phyloP scores from a whole-genome alignment of 2,329 filamentous ascomycete species.

The Exophiala phaeomuriformis region DNA sequence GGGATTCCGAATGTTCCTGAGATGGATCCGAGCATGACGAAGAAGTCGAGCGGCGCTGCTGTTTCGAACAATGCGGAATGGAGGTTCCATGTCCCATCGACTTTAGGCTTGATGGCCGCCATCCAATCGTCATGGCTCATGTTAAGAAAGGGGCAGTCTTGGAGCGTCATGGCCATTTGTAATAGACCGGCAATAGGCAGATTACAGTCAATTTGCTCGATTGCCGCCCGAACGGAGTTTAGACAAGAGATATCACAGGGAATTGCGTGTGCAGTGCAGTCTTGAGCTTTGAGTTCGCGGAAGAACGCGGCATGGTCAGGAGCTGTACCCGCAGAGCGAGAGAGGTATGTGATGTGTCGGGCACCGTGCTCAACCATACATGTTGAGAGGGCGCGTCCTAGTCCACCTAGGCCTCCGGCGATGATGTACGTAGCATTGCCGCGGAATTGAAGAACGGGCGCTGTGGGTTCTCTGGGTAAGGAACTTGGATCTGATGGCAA shows the following conservation, averaged over 20 bases:
- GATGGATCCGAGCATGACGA: constrained; percentile 36
- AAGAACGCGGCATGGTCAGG: not conserved
- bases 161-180: not conserved
- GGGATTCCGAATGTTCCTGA: constrained; percentile 40
- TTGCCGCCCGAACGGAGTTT: not conserved
- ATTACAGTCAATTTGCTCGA: not conserved
- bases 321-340: not conserved
- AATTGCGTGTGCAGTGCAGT: not conserved
- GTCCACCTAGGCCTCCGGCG: not conserved
- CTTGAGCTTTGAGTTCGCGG: not conserved
- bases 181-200: not conserved
- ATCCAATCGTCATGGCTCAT: constrained; percentile 34
- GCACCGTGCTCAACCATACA: not conserved
- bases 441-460: no score
- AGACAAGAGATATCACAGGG: not conserved
- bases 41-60: constrained; percentile 33
- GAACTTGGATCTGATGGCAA: no score
- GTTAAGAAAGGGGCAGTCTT: constrained; percentile 24
- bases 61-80: constrained; percentile 18
- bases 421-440: not conserved
- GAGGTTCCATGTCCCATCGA: constrained; percentile 30
- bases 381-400: not conserved
- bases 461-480: no score
- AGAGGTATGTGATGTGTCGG: not conserved
- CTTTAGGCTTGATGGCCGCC: constrained; percentile 32